A percentile compares a stretch with the other conserved stretches of the same genome.
Conservation (phyloP, 345 rosid genomes). For the Gossypium stocksii region DNA sequence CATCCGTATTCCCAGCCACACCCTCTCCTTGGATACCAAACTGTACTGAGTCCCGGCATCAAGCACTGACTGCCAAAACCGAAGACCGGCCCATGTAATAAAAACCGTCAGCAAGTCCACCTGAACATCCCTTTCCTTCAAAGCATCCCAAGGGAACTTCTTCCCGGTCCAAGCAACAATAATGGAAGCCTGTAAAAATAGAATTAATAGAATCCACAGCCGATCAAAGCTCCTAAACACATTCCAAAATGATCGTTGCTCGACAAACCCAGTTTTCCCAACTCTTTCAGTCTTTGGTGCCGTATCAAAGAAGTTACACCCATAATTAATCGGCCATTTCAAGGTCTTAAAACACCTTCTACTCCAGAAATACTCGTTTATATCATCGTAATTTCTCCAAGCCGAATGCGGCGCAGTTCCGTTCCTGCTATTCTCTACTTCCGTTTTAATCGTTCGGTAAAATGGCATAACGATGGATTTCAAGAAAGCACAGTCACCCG, state of each 20-base stretch:
- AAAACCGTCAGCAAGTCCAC: slow-evolving; percentile 74
- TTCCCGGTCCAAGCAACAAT: slow-evolving; percentile 70
- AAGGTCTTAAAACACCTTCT: slow-evolving; percentile 67
- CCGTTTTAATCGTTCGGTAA: slow-evolving; percentile 51
- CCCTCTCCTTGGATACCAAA: slow-evolving; percentile 62
- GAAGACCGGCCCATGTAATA: slow-evolving; percentile 73
- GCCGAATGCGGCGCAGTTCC: slow-evolving; percentile 75
- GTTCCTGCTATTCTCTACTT: slow-evolving; percentile 57
- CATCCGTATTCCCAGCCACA: slow-evolving; percentile 64
- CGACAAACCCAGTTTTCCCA: slow-evolving; percentile 88
- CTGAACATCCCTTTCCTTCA: slow-evolving; percentile 49
- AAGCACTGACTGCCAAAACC: slow-evolving; percentile 66
- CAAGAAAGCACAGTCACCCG: slow-evolving; percentile 60
- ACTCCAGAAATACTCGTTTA: slow-evolving; percentile 89
- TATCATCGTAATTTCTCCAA: slow-evolving; percentile 93
- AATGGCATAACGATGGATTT: slow-evolving; percentile 58
- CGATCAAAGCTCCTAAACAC: slow-evolving; percentile 76
- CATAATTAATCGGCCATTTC: slow-evolving; percentile 62
- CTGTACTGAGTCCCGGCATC: slow-evolving; percentile 90
- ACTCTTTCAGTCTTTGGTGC: slow-evolving; percentile 39
- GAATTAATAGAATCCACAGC: slow-evolving; percentile 67
- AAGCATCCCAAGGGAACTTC: slow-evolving; percentile 46
- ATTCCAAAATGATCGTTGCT: slow-evolving; percentile 84
- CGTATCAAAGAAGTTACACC: slow-evolving; percentile 45
- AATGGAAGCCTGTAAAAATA: slow-evolving; percentile 66